Evolutionary conservation across 179 eudicot genomes (phyloP), one percentile per base, ranked within the genome.

Genomic region (Silene coronaria): DNA sequence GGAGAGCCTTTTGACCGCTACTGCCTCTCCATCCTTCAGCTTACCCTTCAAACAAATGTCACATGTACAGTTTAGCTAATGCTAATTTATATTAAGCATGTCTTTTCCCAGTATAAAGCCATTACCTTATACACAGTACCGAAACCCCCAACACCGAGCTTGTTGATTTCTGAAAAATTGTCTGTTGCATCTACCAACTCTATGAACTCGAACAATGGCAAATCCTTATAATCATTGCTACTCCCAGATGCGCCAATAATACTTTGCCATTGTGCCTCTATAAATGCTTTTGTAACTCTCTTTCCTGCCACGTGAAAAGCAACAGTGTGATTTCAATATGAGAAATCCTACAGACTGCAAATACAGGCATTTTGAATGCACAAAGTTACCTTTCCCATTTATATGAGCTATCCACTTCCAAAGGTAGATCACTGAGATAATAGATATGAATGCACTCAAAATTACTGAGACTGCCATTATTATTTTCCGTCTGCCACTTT

Each of bases 111-210:
- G 7, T 46, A 46, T 1, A 46, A 46, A 46, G 53, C 36, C 36
- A 32, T 34, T 69, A 79, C 85, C 85, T 77, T 73, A 59, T 67
- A 79, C 34, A 83, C 85, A 64, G 51, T 68, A 26, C 85, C 83
- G 55, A 80, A 80, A 58, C 82, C 76, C 12, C 82, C 79, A 53
- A 7, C 24, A 9, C 79, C 76, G 7, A 80, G 79, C 72, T 42
- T 51, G 76, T 80, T 76, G 36, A 58, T 71, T 57, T 51, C 59
- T 17, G 76, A 34, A 27, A 80, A 76, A 66, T 30, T 42, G 42
- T 76, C 28, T 64, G 79, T 76, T 46, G 53, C 53, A 46, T 11
- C 53, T 46, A 46, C 53, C 53, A 46, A 46, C 14, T 2, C 3
- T 46, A 16, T 46, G 53, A 46, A 46, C 53, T 46, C 53, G 16